Conservation (phyloP, 495 filamentous ascomycete species). For the Neurospora sp. region DNA sequence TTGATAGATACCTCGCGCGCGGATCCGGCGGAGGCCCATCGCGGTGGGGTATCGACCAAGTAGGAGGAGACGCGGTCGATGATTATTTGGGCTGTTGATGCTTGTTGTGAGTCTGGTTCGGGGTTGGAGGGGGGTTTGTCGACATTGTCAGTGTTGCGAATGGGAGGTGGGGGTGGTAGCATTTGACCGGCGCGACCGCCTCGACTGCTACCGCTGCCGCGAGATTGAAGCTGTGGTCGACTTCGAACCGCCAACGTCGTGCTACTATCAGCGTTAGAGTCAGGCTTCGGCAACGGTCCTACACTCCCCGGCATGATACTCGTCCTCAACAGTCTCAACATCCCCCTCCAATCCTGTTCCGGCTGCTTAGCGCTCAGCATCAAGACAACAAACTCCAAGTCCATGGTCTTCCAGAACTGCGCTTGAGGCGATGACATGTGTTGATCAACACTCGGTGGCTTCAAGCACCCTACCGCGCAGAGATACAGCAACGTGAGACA, state of each 20-base stretch:
- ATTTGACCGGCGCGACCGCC: background rate
- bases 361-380: slow-evolving; percentile 36
- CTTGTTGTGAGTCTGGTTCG: background rate
- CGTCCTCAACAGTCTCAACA: slow-evolving; percentile 29
- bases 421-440: slow-evolving; percentile 12
- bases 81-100: slow-evolving; percentile 16
- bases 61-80: slow-evolving; percentile 32
- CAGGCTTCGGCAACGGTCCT: slow-evolving; percentile 29
- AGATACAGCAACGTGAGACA: slow-evolving; percentile 31
- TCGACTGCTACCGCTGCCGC: background rate
- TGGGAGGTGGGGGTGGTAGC: background rate
- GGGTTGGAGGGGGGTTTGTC: background rate
- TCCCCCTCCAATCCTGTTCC: slow-evolving; percentile 29
- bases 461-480: slow-evolving; percentile 28
- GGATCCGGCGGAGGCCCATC: slow-evolving; percentile 25
- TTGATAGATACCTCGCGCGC: slow-evolving; percentile 20
- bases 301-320: slow-evolving; percentile 33
- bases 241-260: slow-evolving; percentile 12
- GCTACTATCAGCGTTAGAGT: slow-evolving; percentile 3
- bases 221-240: background rate
- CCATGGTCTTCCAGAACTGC: slow-evolving; percentile 34
- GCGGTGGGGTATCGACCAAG: slow-evolving; percentile 24
- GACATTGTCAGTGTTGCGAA: background rate
- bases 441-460: slow-evolving; percentile 2
- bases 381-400: slow-evolving; percentile 36